Conservation (phyloP, 169 alveolate species). For the Ichthyophthirius multifiliis region DNA sequence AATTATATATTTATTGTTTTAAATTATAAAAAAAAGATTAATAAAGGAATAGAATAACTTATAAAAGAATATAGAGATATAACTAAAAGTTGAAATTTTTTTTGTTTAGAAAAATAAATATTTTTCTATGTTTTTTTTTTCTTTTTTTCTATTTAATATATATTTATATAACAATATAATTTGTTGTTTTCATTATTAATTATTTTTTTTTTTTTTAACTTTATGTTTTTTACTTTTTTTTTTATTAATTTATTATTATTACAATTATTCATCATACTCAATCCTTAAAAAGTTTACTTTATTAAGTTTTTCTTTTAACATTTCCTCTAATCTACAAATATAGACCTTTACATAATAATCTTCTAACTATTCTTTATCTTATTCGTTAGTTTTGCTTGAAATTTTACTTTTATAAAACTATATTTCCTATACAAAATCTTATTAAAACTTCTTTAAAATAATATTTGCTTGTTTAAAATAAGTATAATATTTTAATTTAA, state of each 20-base stretch:
- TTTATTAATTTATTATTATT: too few species aligned
- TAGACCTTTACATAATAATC: background rate
- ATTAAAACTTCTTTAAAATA: background rate
- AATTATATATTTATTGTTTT: background rate
- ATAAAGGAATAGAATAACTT: background rate
- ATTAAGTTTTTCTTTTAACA: background rate
- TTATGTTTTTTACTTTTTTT: too few species aligned
- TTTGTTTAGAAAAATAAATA: too few species aligned
- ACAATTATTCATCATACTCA: too few species aligned
- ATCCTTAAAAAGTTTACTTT: too few species aligned
- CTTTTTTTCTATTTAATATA: too few species aligned
- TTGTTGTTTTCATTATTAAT: too few species aligned
- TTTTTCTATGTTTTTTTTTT: too few species aligned
- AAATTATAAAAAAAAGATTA: background rate
- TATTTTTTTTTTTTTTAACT: too few species aligned
- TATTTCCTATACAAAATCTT: background rate
- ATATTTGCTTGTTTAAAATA: background rate
- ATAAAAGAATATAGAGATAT: conserved; percentile 3
- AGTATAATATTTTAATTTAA: background rate
- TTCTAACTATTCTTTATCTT: background rate
- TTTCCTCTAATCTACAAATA: background rate
- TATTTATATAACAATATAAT: too few species aligned
- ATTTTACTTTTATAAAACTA: background rate
- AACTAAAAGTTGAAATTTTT: background rate
- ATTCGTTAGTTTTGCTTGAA: background rate